Conservation (phyloP, 2,329 filamentous ascomycete genomes). For the Sclerotinia glacialis region DNA sequence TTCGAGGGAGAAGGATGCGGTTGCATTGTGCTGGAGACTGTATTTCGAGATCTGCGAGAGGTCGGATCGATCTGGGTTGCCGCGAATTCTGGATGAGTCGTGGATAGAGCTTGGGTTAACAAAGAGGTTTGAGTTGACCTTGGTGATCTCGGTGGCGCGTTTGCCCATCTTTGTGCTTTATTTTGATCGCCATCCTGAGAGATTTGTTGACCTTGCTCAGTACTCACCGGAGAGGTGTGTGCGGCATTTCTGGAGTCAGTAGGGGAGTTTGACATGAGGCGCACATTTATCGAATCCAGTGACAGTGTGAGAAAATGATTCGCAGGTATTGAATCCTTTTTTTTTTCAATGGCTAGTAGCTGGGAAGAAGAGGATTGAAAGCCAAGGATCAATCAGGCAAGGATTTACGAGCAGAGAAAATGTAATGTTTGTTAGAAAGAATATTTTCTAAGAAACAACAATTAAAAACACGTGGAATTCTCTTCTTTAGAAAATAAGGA, state of each 20-base stretch:
- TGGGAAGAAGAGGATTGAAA: conserved; percentile 9
- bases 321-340: conserved; percentile 32
- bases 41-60: conserved; percentile 14
- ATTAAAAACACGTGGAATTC: conserved; percentile 19
- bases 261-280: conserved; percentile 40
- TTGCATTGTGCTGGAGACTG: neutral
- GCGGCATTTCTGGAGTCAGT: conserved; percentile 40
- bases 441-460: conserved; percentile 17
- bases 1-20: conserved; percentile 16
- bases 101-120: conserved; percentile 36
- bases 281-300: conserved; percentile 39
- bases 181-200: conserved; percentile 31
- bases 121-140: conserved; percentile 33
- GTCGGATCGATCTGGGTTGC: conserved; percentile 1
- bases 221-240: conserved; percentile 36
- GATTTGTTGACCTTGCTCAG: conserved; percentile 31
- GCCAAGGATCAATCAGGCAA: conserved; percentile 22
- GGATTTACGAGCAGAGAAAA: conserved; percentile 22
- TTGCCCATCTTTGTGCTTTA: conserved; percentile 28
- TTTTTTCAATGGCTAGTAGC: conserved; percentile 25
- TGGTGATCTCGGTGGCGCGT: conserved; percentile 24
- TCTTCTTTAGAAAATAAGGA: conserved; percentile 12
- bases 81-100: conserved; percentile 19
- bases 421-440: conserved; percentile 19
- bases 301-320: conserved; percentile 38